These are phyloP conservation scores for Cenococcum geophilum DNA, from an alignment of 495 filamentous ascomycete species.

Conservation along the genomic window DNA sequence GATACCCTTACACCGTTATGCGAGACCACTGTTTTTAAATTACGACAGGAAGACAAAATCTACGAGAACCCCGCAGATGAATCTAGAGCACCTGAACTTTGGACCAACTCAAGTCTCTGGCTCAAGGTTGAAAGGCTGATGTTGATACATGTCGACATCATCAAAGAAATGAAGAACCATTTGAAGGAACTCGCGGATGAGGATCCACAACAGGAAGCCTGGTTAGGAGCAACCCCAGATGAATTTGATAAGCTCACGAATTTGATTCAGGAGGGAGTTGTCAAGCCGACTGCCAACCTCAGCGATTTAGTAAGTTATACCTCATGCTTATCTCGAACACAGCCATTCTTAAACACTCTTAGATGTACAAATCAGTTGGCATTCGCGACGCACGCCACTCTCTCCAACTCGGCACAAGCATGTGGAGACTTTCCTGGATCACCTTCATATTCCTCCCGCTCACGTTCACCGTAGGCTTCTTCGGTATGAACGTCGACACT, in stretches of 20 bases:
- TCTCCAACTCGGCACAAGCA: constrained; percentile 46
- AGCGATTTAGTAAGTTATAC: constrained; percentile 34
- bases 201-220: constrained; percentile 33
- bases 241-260: constrained; percentile 43
- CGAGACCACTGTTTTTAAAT: neutral
- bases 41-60: constrained; percentile 47
- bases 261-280: constrained; percentile 45
- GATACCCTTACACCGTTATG: neutral
- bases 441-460: constrained; percentile 51
- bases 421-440: constrained; percentile 40
- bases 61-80: constrained; percentile 54
- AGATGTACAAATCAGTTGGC: constrained; percentile 51
- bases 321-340: no score
- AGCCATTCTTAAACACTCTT: no score
- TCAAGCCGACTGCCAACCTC: constrained; percentile 47
- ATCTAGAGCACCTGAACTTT: constrained; percentile 49
- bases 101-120: constrained; percentile 48
- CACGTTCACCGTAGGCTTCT: constrained; percentile 48
- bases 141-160: constrained; percentile 44
- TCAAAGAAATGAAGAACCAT: constrained; percentile 44
- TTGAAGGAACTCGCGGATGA: constrained; percentile 34
- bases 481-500: constrained; percentile 51
- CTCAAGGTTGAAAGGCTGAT: constrained; percentile 51
- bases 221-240: constrained; percentile 40
- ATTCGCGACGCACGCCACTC: constrained; percentile 50